Base-by-base conservation (phyloP, 495 filamentous ascomycete genomes). In the Penicillium simplicissimum region DNA sequence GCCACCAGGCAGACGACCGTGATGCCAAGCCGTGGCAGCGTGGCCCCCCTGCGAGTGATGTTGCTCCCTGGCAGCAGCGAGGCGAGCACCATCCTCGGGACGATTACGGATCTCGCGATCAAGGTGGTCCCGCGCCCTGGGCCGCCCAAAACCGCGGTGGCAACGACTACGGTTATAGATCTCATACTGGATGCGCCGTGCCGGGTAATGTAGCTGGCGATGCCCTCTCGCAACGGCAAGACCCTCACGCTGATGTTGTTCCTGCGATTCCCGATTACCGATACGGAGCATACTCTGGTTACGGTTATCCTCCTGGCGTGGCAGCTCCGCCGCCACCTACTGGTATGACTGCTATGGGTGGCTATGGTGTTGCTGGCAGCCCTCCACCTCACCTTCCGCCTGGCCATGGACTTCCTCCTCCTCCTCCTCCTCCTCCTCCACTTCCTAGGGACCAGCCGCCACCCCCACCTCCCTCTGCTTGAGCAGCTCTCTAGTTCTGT, bases 1-100 rank as follows among this genome's bases (percentile, higher is more conserved):
- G 76, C 33, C 78, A 78, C 51, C 25, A 15, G n/a, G 68, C 74
- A 45, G 81, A 79, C 14, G 87, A 88, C 61, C 79, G 82, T 64
- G 82, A 84, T 66, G 74, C 79, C 60, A 93, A 93, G 73, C 95
- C 95, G 28, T 98, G 95, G 95, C 90, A 97, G 75, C 92, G 91
- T 52, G 72, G 71, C 14, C 78, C 76, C 1, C 92, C 92, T 33
- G 89, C 93, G 40, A 92, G 93, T 55, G 92, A 87, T 55, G 85
- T 92, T 61, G 94, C 95, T 67, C 95, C 95, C 17, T 86, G 84
- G 83, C 81, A 84, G 62, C 81, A 83, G 62, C 68, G 86, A 75
- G 84, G 87, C 19, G 85, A 89, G 48, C 67, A 75, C 25, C 84
- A 83, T 64, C 55, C 62, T 51, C 79, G 78, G 43, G 78, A 82